Percentiles rank a stretch among this genome's conserved stretches.
Conservation (phyloP, 108 stramenopile genomes). For the Stephanodiscus triporus region DNA sequence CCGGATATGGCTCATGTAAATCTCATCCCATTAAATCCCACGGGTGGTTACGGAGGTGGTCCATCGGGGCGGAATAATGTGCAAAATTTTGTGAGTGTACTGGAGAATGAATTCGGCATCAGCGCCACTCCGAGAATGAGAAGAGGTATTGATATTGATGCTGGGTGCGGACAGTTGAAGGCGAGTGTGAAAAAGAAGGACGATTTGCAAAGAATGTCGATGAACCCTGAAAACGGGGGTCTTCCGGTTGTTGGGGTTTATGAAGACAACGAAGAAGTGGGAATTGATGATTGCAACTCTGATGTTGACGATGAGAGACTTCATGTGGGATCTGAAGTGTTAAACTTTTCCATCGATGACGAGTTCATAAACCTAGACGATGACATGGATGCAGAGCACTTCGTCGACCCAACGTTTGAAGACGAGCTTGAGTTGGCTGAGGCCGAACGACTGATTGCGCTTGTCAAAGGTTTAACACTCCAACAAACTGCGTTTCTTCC, state of each 20-base stretch:
- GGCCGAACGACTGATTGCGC: conserved; percentile 55
- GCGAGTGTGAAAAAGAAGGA: conserved; percentile 66
- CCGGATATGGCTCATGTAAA: conserved; percentile 91
- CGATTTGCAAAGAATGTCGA: conserved; percentile 20
- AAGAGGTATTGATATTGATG: conserved; percentile 98
- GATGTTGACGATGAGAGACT: conserved; percentile 29
- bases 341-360: conserved; percentile 53
- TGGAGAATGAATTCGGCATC: conserved; percentile 73
- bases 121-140: conserved; percentile 88
- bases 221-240: conserved; percentile 8
- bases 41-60: conserved; percentile 79
- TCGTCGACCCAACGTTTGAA: conserved; percentile 53
- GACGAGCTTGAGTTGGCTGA: conserved; percentile 54
- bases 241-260: conserved; percentile 53
- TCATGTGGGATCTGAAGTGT: conserved; percentile 20
- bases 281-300: conserved; percentile 15
- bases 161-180: conserved; percentile 97
- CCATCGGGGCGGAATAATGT: conserved; percentile 63
- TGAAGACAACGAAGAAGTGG: conserved; percentile 45
- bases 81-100: conserved; percentile 67
- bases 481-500: background rate
- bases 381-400: conserved; percentile 49
- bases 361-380: conserved; percentile 52
- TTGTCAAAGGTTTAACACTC: conserved; percentile 38
- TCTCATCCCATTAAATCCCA: conserved; percentile 97